Conservation (phyloP, 108 stramenopile species). For the Skeletonema costatum region DNA sequence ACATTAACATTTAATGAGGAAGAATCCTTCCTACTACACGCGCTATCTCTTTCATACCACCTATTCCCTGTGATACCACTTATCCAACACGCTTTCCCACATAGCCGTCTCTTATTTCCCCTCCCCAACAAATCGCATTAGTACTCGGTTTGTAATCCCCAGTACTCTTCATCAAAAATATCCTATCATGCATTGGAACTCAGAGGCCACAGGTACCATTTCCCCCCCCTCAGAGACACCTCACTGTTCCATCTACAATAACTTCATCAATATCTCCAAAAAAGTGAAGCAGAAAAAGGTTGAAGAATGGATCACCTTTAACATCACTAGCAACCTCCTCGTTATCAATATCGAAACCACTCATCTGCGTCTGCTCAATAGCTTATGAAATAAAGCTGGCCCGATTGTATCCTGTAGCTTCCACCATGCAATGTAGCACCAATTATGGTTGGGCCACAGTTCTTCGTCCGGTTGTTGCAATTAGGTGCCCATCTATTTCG, state of each 20-base stretch:
- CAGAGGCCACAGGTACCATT: conserved; percentile 32
- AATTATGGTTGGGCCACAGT: conserved; percentile 26
- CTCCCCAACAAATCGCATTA: not conserved
- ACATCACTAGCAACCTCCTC: conserved; percentile 20
- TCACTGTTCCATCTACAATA: conserved; percentile 4
- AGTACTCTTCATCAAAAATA: conserved; percentile 47
- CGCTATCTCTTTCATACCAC: too few relatives aligned
- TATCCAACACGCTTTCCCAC: not conserved
- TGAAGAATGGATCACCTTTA: conserved; percentile 29
- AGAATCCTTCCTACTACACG: not conserved
- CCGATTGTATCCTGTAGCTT: conserved; percentile 34
- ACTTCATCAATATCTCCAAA: conserved; percentile 42
- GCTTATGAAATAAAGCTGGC: conserved; percentile 22
- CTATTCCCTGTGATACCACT: too few relatives aligned
- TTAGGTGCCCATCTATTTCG: conserved; percentile 39
- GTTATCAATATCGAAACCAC: conserved; percentile 37
- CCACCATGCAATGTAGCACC: conserved; percentile 48
- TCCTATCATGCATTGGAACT: conserved; percentile 40
- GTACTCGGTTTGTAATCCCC: conserved; percentile 11
- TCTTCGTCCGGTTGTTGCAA: conserved; percentile 51
- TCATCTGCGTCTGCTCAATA: conserved; percentile 51
- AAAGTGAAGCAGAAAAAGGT: conserved; percentile 46
- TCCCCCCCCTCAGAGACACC: not conserved
- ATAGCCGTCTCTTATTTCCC: not conserved
- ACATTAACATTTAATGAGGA: not conserved